Evolutionary conservation across 108 stramenopile genomes (phyloP), one percentile per base, ranked within the genome.

Genomic region (Discostella stelligeroides): DNA sequence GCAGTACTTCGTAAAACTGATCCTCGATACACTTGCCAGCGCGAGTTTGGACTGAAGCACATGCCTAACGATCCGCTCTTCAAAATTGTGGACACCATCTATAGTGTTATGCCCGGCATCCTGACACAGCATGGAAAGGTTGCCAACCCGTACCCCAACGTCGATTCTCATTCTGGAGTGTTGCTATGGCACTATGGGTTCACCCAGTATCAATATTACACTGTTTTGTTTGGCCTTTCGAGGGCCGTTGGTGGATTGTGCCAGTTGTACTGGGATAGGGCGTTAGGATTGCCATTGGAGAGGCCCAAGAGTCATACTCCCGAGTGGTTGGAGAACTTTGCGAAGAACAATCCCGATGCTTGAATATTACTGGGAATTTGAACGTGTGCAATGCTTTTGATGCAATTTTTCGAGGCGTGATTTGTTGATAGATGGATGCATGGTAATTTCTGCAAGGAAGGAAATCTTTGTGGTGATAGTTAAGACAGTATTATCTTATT

Each of bases 261-360:
- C 43, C 99, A 99, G 81, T 83, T 98, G 75, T 98, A 98, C 78
- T 98, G 98, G 98, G 99, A 99, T 90, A 94, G 99, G 63, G 99
- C 99, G 11, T 83, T 99, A 69, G 99, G 97, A 62, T 81, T 99
- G 64, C 97, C 99, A 42, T 82, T 99, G 76, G 99, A 99, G 80
- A 88, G 99, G 57, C 99, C 99, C 64, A 99, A 99, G 95, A 91
- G 89, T 63, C 93, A 98, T 72, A 99, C 99, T 54, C 95, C 97
- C 12, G 96, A 98, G 88, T 99, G 96, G 96, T 83, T 99, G 75
- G 85, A 83, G 82, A 72, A 71, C 50, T 89, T 92, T 85, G 89
- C 86, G 17, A 83, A 84, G 75, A 80, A 76, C 46, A 76, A 76
- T 25, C 68, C 67, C 14, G 73, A 74, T 50, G 64, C 64, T 13